Evolutionary conservation across 805 yeast genomes (phyloP), one percentile per base, ranked within the genome.

Genomic region (Saccharomyces mikatae): DNA sequence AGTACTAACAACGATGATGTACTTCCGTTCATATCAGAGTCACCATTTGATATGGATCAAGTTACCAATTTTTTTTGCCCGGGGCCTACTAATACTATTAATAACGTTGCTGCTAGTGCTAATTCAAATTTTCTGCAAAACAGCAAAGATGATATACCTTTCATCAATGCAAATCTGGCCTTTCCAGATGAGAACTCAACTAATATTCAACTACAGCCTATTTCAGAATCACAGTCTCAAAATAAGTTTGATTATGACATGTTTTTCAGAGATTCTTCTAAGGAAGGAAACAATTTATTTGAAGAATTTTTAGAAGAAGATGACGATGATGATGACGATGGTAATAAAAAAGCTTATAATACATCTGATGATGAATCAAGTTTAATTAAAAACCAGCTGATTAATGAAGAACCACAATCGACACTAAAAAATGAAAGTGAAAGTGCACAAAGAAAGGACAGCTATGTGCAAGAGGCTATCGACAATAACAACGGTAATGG

Each of bases 91-190:
- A n/a, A 17, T 22, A 36, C 8, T 11, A 17, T 13, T 26, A 47
- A 48, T 28, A 48, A 22, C 8, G 21, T 10, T 14, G 22, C 28
- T 22, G 8, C 10, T 27, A 31, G 9, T 10, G 11, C 21, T 14
- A 22, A 48, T 14, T 48, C 41, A 17, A 22, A 9, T 6, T 17
- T 26, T 26, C 30, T 17, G 47, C 29, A 22, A 41, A 50, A n/a
- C 41, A 47, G 22, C 27, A 49, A 32, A 22, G 47, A 28, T 46
- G 54, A 53, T 17, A 31, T 60, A 10, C 64, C 67, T 10, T 68
- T 68, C 44, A 61, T 68, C 41, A 68, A 67, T 46, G 26, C 66
- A 8, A 55, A 63, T 3, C 52, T 68, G 31, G 72, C 72, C 6
- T 68, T 68, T 60, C 71, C 71, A 46, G 57, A 56, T n/a, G 63